Evolutionary conservation across 768 basidiomycete species (phyloP).

Genomic region (Pseudohyphozyma bogoriensis): DNA sequence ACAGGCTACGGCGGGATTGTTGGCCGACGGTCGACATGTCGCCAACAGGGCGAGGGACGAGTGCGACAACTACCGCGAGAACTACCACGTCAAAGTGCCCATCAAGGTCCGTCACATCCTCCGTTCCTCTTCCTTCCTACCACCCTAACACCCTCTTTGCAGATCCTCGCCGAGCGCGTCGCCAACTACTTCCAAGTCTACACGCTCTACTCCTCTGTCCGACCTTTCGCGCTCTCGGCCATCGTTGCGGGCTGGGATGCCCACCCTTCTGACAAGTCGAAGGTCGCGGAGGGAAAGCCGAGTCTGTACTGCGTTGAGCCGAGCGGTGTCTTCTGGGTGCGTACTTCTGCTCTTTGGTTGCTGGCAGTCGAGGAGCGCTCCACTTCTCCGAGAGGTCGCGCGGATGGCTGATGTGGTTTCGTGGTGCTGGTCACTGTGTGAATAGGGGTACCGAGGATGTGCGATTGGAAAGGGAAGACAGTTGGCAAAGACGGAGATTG

Average conservation of each 20-base stretch:
- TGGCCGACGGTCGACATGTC: constrained; percentile 85
- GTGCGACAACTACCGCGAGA: constrained; percentile 60
- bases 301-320: constrained; percentile 84
- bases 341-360: constrained; percentile 33
- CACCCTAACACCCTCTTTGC: constrained; percentile 11
- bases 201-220: constrained; percentile 93
- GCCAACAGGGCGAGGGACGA: constrained; percentile 77
- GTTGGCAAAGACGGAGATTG: constrained; percentile 93
- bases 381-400: fast-evolving
- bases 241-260: constrained; percentile 57
- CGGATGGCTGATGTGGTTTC: background rate
- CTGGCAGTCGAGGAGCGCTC: too few species aligned
- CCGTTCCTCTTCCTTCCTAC: background rate
- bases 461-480: constrained; percentile 99
- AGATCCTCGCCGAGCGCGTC: constrained; percentile 64
- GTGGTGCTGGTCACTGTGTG: too few species aligned
- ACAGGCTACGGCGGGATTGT: constrained; percentile 83
- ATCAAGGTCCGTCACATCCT: constrained; percentile 53
- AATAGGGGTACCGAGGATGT: constrained; percentile 83
- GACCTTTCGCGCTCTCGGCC: constrained; percentile 91
- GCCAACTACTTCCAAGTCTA: constrained; percentile 88
- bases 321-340: constrained; percentile 78
- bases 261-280: constrained; percentile 41
- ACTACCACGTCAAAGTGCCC: constrained; percentile 61
- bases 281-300: constrained; percentile 54